Percentiles rank a stretch among this genome's conserved stretches.
phyloP scores from a whole-genome alignment of 495 filamentous ascomycete species.

The Neurospora sp. region DNA sequence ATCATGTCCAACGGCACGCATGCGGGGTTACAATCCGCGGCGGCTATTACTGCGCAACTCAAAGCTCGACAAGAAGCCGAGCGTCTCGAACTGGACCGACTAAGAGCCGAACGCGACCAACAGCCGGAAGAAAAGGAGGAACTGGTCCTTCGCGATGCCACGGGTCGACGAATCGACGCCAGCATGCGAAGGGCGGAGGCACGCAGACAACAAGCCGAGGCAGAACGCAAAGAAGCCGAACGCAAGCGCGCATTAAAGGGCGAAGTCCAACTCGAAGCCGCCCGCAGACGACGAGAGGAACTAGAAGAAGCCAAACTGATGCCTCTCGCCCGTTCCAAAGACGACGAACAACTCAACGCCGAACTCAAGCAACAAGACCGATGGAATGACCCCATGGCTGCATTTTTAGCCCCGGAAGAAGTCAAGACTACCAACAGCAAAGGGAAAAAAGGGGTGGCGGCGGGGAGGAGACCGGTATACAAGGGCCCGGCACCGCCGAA shows the following conservation, averaged over 20 bases:
- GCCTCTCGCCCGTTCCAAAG: slow-evolving; percentile 65
- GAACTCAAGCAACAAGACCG: slow-evolving; percentile 63
- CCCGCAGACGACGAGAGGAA: slow-evolving; percentile 41
- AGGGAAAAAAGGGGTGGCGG: too few relatives aligned
- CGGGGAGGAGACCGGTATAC: slow-evolving; percentile 61
- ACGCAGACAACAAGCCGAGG: slow-evolving; percentile 60
- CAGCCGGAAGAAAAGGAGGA: slow-evolving; percentile 43
- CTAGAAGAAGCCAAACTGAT: slow-evolving; percentile 71
- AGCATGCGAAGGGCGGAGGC: slow-evolving; percentile 82
- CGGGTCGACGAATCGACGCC: slow-evolving; percentile 82
- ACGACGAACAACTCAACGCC: slow-evolving; percentile 75
- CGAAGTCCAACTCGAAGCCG: slow-evolving; percentile 66
- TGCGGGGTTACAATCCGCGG: slow-evolving; percentile 77
- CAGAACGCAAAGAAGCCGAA: slow-evolving; percentile 49
- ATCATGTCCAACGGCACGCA: slow-evolving; percentile 79
- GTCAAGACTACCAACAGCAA: too few relatives aligned
- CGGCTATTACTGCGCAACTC: slow-evolving; percentile 67
- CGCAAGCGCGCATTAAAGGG: slow-evolving; percentile 61
- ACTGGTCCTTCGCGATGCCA: slow-evolving; percentile 90
- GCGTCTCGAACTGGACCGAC: slow-evolving; percentile 35
- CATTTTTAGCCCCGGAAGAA: slow-evolving; percentile 50
- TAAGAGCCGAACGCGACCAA: slow-evolving; percentile 19
- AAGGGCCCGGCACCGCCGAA: slow-evolving; percentile 74
- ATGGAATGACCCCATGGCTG: slow-evolving; percentile 90
- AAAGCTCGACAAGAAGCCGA: slow-evolving; percentile 39